Conservation (phyloP, 2,329 filamentous ascomycete genomes). For the Amesomyces nigricolor region DNA sequence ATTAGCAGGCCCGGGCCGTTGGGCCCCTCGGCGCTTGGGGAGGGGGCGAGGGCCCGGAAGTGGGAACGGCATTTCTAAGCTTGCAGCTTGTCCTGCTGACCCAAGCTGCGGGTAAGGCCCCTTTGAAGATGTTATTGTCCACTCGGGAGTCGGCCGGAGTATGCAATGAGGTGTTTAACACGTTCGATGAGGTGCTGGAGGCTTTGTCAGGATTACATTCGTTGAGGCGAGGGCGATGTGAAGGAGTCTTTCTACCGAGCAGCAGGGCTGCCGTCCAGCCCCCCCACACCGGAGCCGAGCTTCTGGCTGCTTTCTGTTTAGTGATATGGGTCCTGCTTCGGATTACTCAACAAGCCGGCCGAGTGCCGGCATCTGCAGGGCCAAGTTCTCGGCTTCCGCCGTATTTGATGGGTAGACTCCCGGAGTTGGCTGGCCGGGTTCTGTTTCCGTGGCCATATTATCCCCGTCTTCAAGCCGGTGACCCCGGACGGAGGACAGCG, state of each 20-base stretch:
- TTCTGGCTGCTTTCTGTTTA: constrained; percentile 2
- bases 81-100: neutral
- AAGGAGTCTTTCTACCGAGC: neutral
- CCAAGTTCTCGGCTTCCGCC: too few relatives aligned
- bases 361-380: too few relatives aligned
- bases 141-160: neutral
- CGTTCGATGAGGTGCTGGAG: too few relatives aligned
- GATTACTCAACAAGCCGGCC: neutral
- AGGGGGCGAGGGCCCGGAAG: neutral
- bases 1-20: constrained; percentile 3
- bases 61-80: neutral
- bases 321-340: neutral
- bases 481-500: too few relatives aligned
- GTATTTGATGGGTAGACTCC: too few relatives aligned
- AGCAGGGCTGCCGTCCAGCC: neutral
- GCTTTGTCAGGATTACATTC: neutral
- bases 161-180: too few relatives aligned
- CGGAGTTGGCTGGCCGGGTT: too few relatives aligned
- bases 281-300: neutral
- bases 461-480: too few relatives aligned
- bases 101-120: neutral
- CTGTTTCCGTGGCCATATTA: too few relatives aligned
- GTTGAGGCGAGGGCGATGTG: too few relatives aligned
- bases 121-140: neutral
- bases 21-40: neutral